A percentile compares a stretch with the other conserved stretches of the same genome.
These are phyloP conservation scores for Aspergillus sp. DNA, from an alignment of 2,329 filamentous ascomycete genomes.

Conservation along the genomic window DNA sequence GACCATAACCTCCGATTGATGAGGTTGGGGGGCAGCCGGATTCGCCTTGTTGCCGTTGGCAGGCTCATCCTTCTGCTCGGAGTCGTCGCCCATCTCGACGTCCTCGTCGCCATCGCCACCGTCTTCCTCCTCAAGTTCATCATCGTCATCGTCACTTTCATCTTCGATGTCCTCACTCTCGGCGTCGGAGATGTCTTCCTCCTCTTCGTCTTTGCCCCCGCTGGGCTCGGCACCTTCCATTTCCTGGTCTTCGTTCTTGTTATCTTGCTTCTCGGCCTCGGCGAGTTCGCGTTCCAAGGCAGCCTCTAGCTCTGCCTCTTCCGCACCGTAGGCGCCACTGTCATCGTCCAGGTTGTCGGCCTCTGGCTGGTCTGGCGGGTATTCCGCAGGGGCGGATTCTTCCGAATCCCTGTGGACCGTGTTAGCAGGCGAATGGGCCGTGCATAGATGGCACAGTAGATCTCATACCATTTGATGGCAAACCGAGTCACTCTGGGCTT, in stretches of 20 bases:
- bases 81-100: constrained; percentile 58
- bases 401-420: constrained; percentile 77
- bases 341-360: constrained; percentile 84
- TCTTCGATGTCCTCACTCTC: constrained; percentile 77
- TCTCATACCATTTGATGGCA: constrained; percentile 87
- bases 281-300: constrained; percentile 54
- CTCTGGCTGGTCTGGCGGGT: constrained; percentile 95
- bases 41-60: constrained; percentile 10
- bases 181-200: constrained; percentile 70
- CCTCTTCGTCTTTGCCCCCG: constrained; percentile 47
- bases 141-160: constrained; percentile 70
- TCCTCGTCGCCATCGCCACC: constrained; percentile 57
- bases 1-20: constrained; percentile 46
- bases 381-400: constrained; percentile 91
- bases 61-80: constrained; percentile 38
- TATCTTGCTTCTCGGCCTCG: constrained; percentile 43
- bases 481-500: constrained; percentile 97
- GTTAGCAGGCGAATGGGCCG: neutral
- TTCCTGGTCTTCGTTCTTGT: constrained; percentile 61
- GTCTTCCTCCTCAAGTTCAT: constrained; percentile 64
- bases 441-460: neutral
- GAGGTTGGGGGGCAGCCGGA: constrained; percentile 30
- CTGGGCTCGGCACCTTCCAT: constrained; percentile 69
- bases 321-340: constrained; percentile 79
- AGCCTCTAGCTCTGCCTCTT: constrained; percentile 75